These are phyloP conservation scores for Trichoderma sp. DNA, from an alignment of 2,329 filamentous ascomycete species.

Conservation along the genomic window DNA sequence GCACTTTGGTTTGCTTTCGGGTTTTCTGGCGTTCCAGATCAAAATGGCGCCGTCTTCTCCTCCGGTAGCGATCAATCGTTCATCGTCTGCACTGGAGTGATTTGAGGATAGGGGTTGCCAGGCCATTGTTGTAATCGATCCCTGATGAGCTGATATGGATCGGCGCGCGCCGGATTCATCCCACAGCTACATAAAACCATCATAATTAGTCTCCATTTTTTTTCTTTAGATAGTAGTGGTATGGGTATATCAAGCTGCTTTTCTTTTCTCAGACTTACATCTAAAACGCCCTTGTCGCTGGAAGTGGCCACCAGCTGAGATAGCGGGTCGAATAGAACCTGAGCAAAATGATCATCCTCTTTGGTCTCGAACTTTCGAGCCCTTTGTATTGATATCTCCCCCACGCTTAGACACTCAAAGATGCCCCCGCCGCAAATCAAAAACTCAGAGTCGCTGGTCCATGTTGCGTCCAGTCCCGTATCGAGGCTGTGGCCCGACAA, in stretches of 20 bases:
- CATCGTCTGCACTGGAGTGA: slow-evolving; percentile 49
- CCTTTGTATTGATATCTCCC: slow-evolving; percentile 51
- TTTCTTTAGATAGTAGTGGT: background rate
- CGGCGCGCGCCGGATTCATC: slow-evolving; percentile 57
- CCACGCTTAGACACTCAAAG: slow-evolving; percentile 54
- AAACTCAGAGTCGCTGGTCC: slow-evolving; percentile 63
- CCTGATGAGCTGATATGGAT: slow-evolving; percentile 62
- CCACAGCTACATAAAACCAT: slow-evolving; percentile 51
- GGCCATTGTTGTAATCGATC: slow-evolving; percentile 59
- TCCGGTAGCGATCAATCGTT: slow-evolving; percentile 63
- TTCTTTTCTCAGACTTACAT: slow-evolving; percentile 53
- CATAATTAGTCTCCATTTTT: slow-evolving; percentile 2
- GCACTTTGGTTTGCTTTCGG: slow-evolving; percentile 60
- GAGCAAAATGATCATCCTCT: slow-evolving; percentile 57
- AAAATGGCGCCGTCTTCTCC: slow-evolving; percentile 65
- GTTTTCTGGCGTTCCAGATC: slow-evolving; percentile 63
- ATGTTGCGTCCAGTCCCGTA: slow-evolving; percentile 61
- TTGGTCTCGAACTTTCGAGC: slow-evolving; percentile 57
- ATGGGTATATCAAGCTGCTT: background rate
- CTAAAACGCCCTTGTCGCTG: slow-evolving; percentile 62
- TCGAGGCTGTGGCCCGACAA: slow-evolving; percentile 56
- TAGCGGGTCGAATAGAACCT: slow-evolving; percentile 59
- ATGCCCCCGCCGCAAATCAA: slow-evolving; percentile 62
- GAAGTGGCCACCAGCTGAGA: slow-evolving; percentile 61
- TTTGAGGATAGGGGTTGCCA: slow-evolving; percentile 59